Evolutionary conservation across 768 basidiomycete species (phyloP).

Genomic region (Butyriboletus loyo): DNA sequence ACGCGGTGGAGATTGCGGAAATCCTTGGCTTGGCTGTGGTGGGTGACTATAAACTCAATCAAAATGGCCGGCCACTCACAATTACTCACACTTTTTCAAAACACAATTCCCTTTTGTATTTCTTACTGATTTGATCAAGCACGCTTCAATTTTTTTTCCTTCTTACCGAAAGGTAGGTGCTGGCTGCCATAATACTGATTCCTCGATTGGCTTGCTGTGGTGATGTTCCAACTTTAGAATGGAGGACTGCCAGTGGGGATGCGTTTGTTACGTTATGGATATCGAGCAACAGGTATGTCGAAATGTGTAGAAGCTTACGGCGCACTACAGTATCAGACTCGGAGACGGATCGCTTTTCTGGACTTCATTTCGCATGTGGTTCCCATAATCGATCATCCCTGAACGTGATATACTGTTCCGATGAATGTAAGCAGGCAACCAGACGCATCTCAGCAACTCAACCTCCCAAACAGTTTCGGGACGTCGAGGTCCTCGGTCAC

Average conservation of each 20-base stretch:
- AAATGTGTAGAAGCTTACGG: background rate
- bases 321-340: background rate
- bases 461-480: background rate
- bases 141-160: background rate
- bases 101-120: background rate
- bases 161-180: background rate
- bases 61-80: background rate
- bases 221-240: background rate
- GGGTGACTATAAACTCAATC: background rate
- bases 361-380: background rate
- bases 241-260: no score
- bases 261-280: background rate
- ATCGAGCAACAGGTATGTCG: background rate
- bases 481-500: background rate
- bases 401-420: background rate
- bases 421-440: background rate
- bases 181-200: background rate
- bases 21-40: background rate
- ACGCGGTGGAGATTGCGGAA: background rate
- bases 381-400: slow-evolving; percentile 10
- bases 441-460: background rate
- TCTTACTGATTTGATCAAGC: background rate
- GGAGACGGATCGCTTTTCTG: background rate
- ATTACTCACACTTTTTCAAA: background rate
- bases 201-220: background rate